Evolutionary conservation across 352 stramenopile species (phyloP).

Genomic region (Phytopythium litorale): DNA sequence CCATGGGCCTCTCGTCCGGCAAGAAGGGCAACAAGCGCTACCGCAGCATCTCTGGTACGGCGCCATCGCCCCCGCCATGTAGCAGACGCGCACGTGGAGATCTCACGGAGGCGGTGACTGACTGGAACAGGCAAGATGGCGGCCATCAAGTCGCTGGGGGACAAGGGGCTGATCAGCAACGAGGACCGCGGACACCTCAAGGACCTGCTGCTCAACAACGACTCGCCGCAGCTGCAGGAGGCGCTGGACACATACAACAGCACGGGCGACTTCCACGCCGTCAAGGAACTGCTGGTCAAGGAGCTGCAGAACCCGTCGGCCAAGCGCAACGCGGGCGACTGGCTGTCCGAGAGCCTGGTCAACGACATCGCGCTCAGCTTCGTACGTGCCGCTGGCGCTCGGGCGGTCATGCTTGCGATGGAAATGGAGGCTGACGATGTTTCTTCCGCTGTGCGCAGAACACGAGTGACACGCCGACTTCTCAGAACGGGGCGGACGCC

Average conservation of each 20-base stretch:
- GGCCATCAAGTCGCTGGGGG: constrained; percentile 71
- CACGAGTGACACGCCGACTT: constrained; percentile 5
- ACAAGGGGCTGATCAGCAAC: constrained; percentile 68
- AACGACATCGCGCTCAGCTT: constrained; percentile 72
- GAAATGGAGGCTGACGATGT: not conserved
- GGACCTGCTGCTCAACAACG: constrained; percentile 74
- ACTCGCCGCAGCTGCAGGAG: constrained; percentile 70
- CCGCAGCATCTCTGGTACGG: constrained; percentile 51
- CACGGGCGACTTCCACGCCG: constrained; percentile 70
- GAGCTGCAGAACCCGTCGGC: constrained; percentile 59
- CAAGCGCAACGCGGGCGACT: constrained; percentile 70
- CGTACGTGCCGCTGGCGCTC: constrained; percentile 12
- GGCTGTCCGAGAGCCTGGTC: constrained; percentile 71
- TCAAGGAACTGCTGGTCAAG: constrained; percentile 63
- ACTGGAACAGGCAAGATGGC: constrained; percentile 59
- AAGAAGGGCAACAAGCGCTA: constrained; percentile 75
- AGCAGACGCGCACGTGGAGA: not conserved
- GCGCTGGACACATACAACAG: constrained; percentile 74
- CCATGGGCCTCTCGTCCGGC: constrained; percentile 23
- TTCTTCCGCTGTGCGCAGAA: not conserved
- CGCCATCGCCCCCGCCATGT: not conserved
- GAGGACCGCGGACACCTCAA: constrained; percentile 71
- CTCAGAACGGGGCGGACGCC: not conserved
- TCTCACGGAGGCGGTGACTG: not conserved
- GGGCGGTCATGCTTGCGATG: not conserved